A percentile compares a stretch with the other conserved stretches of the same genome.
These are phyloP conservation scores for Parafenestella ontariensis DNA, from an alignment of 2,329 filamentous ascomycete species.

Conservation along the genomic window DNA sequence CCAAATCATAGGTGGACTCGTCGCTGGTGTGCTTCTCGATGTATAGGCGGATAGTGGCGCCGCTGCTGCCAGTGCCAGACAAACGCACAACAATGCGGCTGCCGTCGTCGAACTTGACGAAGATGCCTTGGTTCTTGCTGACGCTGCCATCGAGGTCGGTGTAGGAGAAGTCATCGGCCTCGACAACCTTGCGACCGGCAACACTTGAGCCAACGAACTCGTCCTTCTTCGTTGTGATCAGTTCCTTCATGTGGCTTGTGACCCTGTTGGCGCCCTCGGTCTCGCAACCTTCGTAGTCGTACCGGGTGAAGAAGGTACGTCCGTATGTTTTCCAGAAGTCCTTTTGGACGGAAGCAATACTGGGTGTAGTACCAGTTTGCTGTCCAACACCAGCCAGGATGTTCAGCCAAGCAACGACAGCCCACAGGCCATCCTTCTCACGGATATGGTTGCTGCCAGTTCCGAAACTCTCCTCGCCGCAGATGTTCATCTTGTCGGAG, in stretches of 20 bases:
- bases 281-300: slow-evolving; percentile 97
- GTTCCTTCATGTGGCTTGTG: slow-evolving; percentile 77
- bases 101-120: slow-evolving; percentile 90
- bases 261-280: slow-evolving; percentile 90
- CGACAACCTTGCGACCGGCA: slow-evolving; percentile 80
- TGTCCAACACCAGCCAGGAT: slow-evolving; percentile 95
- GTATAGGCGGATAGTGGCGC: slow-evolving; percentile 95
- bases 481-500: slow-evolving; percentile 99
- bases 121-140: slow-evolving; percentile 94
- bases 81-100: slow-evolving; percentile 94
- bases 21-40: slow-evolving; percentile 94
- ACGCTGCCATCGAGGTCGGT: slow-evolving; percentile 98
- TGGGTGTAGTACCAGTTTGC: slow-evolving; percentile 80
- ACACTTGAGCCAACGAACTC: slow-evolving; percentile 87
- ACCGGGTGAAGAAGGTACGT: slow-evolving; percentile 98
- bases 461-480: slow-evolving; percentile 97
- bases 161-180: slow-evolving; percentile 97
- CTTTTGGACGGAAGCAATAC: slow-evolving; percentile 94
- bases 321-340: slow-evolving; percentile 98
- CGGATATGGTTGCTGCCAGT: slow-evolving; percentile 98
- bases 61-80: slow-evolving; percentile 92
- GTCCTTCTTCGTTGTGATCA: slow-evolving; percentile 71
- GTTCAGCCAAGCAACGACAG: slow-evolving; percentile 96
- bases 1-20: slow-evolving; percentile 75
- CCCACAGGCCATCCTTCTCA: slow-evolving; percentile 99